Percentiles rank a stretch among this genome's conserved stretches.
Evolutionary conservation across 2,329 filamentous ascomycete genomes (phyloP).

Genomic region (Zymoseptoria ardabiliae): DNA sequence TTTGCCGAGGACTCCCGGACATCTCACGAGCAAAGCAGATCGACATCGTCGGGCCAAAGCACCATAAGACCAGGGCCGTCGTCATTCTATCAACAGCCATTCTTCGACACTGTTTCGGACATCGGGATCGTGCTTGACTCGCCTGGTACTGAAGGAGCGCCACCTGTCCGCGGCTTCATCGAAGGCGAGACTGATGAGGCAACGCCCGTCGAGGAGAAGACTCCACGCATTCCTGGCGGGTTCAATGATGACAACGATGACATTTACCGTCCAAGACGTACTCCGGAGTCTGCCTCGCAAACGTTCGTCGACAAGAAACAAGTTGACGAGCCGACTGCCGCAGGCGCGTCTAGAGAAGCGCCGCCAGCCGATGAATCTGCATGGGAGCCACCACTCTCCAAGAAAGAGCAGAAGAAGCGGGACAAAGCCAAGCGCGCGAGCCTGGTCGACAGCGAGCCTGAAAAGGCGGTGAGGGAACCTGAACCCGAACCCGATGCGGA

Average conservation of each 20-base stretch:
- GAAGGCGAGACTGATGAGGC: conserved; percentile 46
- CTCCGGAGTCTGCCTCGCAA: background rate
- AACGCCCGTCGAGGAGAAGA: conserved; percentile 46
- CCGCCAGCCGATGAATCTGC: conserved; percentile 13
- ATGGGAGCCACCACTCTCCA: conserved; percentile 29
- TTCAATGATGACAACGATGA: conserved; percentile 40
- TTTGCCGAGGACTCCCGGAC: conserved; percentile 1
- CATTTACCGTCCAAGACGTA: conserved; percentile 5
- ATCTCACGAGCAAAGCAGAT: background rate
- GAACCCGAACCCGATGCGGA: background rate
- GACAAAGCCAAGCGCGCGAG: conserved; percentile 33
- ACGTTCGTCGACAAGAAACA: background rate
- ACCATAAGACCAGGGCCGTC: background rate
- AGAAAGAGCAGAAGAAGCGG: conserved; percentile 37
- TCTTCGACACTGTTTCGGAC: conserved; percentile 37
- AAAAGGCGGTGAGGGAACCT: conserved; percentile 3
- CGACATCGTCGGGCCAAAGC: background rate
- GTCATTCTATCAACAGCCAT: conserved; percentile 31
- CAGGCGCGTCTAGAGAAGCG: conserved; percentile 2
- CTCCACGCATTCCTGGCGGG: conserved; percentile 53
- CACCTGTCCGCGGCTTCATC: conserved; percentile 31
- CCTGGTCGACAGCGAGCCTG: conserved; percentile 9
- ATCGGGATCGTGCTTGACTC: conserved; percentile 21
- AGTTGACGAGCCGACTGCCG: background rate
- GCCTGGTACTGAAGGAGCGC: conserved; percentile 26